Percentiles rank a stretch among this genome's conserved stretches.
phyloP scores from a whole-genome alignment of 495 filamentous ascomycete species.

The Cudoniella acicularis region DNA sequence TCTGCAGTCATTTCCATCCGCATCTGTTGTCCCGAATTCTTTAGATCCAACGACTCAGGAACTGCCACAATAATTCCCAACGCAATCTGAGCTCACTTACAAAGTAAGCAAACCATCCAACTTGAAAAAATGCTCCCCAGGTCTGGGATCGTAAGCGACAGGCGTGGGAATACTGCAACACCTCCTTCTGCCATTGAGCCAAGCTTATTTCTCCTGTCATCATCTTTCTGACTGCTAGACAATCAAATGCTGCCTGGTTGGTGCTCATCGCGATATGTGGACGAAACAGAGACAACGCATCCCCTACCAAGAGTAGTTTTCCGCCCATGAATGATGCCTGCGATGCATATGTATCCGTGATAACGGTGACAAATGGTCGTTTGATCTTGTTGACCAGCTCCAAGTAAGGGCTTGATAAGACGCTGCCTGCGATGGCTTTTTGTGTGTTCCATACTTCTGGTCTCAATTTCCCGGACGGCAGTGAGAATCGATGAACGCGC shows the following conservation, averaged over 20 bases:
- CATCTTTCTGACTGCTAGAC: constrained; percentile 2
- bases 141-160: too few species aligned
- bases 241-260: constrained; percentile 13
- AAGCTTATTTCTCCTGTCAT: not conserved
- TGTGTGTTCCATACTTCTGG: not conserved
- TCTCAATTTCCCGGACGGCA: not conserved
- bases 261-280: constrained; percentile 25
- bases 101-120: too few species aligned
- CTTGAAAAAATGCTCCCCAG: too few species aligned
- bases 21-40: too few species aligned
- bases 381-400: constrained; percentile 29
- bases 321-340: constrained; percentile 23
- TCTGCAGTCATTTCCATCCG: too few species aligned
- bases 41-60: too few species aligned
- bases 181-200: not conserved
- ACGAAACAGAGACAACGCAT: constrained; percentile 26
- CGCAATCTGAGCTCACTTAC: too few species aligned
- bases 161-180: not conserved
- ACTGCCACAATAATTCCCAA: too few species aligned
- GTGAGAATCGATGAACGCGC: not conserved
- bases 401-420: not conserved
- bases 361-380: constrained; percentile 25
- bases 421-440: not conserved
- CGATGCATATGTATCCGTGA: constrained; percentile 21
- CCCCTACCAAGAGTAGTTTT: constrained; percentile 26